A percentile compares a stretch with the other conserved stretches of the same genome.
phyloP scores from a whole-genome alignment of 2,329 filamentous ascomycete species.

The Ophiostoma fasciatum region DNA sequence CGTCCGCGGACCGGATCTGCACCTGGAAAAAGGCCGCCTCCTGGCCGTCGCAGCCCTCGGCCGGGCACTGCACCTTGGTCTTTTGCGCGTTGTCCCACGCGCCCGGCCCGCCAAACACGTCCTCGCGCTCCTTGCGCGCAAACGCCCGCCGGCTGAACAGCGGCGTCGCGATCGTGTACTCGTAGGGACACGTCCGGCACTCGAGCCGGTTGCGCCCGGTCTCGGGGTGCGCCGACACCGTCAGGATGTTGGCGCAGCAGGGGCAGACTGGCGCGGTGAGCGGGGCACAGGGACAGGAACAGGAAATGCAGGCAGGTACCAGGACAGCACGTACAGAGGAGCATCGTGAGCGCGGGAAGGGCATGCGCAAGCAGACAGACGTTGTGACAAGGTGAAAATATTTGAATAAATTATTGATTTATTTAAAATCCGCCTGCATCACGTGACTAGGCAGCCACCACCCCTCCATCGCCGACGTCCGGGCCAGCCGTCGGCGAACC shows the following conservation, averaged over 20 bases:
- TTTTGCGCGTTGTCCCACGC: conserved; percentile 89
- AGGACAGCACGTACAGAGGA: conserved; percentile 14
- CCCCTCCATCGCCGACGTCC: too few species aligned
- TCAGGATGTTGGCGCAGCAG: conserved; percentile 70
- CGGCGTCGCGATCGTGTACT: conserved; percentile 63
- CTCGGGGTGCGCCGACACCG: conserved; percentile 43
- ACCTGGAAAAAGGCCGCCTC: conserved; percentile 92
- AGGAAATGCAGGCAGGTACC: conserved; percentile 29
- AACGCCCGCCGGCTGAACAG: conserved; percentile 75
- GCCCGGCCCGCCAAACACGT: conserved; percentile 74
- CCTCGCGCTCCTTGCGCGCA: conserved; percentile 76
- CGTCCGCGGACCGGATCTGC: conserved; percentile 94
- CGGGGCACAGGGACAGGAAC: conserved; percentile 4
- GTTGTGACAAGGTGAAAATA: too few species aligned
- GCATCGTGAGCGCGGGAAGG: too few species aligned
- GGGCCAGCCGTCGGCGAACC: too few species aligned
- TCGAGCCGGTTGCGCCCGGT: conserved; percentile 67
- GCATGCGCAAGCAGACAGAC: too few species aligned
- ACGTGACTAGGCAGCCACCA: too few species aligned
- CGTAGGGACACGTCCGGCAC: conserved; percentile 90
- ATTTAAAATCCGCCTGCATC: too few species aligned
- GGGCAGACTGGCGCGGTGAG: conserved; percentile 49
- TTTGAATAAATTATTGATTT: too few species aligned
- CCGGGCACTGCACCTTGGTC: conserved; percentile 66
- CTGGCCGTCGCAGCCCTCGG: conserved; percentile 62